These are phyloP conservation scores for Smithsoniella earleae DNA, from an alignment of 163 green algal genomes.

Conservation along the genomic window DNA sequence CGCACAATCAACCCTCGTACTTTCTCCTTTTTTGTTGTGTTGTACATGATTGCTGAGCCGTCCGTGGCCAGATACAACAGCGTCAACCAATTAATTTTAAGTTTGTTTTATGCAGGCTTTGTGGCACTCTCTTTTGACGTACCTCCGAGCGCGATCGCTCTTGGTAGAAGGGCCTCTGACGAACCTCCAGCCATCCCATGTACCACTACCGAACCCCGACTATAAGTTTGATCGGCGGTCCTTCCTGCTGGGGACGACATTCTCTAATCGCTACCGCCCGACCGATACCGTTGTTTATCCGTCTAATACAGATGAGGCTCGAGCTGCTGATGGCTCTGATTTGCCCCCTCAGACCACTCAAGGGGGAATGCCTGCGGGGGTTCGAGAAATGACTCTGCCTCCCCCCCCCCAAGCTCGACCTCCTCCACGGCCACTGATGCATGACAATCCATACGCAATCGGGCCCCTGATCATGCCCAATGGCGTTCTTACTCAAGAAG, in stretches of 20 bases:
- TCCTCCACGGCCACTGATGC: slow-evolving; percentile 3
- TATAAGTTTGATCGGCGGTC: slow-evolving; percentile 48
- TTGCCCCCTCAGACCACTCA: neutral
- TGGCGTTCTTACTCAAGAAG: slow-evolving; percentile 7
- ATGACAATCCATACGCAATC: slow-evolving; percentile 20
- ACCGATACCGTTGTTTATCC: slow-evolving; percentile 30
- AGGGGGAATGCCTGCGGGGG: neutral
- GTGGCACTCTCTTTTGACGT: slow-evolving; percentile 81
- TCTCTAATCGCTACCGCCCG: slow-evolving; percentile 43
- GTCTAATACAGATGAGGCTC: neutral
- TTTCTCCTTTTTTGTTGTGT: neutral
- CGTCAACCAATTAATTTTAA: too few species aligned
- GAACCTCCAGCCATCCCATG: slow-evolving; percentile 80
- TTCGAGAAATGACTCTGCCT: neutral
- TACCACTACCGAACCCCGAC: slow-evolving; percentile 64
- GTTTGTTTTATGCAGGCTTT: slow-evolving; percentile 71
- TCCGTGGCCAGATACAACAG: neutral
- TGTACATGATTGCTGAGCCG: neutral
- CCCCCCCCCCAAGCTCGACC: neutral
- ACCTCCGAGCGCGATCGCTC: slow-evolving; percentile 74
- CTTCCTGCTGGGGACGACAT: slow-evolving; percentile 51
- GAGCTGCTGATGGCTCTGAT: neutral
- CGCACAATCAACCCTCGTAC: neutral
- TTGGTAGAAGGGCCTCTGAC: slow-evolving; percentile 89
- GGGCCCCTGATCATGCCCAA: neutral